A percentile compares a stretch with the other conserved stretches of the same genome.
Conservation (phyloP, 768 basidiomycete genomes). For the Steccherinum ochraceum region DNA sequence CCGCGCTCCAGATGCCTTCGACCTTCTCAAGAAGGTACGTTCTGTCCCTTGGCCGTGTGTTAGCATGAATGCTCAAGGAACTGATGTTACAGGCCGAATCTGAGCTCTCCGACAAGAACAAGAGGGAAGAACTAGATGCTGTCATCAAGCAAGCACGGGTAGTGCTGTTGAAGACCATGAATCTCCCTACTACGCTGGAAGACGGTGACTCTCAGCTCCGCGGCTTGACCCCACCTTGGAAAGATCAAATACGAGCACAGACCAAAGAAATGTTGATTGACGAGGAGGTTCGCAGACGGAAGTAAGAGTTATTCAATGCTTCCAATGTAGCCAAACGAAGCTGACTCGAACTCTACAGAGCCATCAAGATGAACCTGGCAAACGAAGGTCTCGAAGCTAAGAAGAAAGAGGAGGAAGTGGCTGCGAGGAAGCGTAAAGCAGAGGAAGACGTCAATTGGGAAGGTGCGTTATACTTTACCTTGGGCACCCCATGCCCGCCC, state of each 20-base stretch:
- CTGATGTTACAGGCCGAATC: constrained; percentile 66
- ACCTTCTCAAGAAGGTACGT: constrained; percentile 83
- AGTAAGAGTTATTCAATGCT: constrained; percentile 59
- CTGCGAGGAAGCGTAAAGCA: constrained; percentile 73
- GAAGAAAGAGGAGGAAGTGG: constrained; percentile 84
- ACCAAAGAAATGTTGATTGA: constrained; percentile 85
- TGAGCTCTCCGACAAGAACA: constrained; percentile 71
- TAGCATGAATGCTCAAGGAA: neutral
- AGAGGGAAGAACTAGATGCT: constrained; percentile 78
- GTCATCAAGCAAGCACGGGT: constrained; percentile 70
- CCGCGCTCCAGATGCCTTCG: constrained; percentile 88
- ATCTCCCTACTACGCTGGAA: constrained; percentile 52
- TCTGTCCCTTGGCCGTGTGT: neutral
- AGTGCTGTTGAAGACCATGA: constrained; percentile 55
- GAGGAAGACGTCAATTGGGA: constrained; percentile 90
- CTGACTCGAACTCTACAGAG: too few species aligned
- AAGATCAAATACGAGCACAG: constrained; percentile 58
- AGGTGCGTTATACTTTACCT: constrained; percentile 37
- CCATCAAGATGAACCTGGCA: constrained; percentile 84
- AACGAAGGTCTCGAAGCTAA: constrained; percentile 92
- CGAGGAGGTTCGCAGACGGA: constrained; percentile 79
- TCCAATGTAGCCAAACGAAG: too few species aligned
- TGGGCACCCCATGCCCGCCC: neutral
- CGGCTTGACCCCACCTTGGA: constrained; percentile 55
- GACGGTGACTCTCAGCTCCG: constrained; percentile 55